Conservation (phyloP, 2,329 filamentous ascomycete genomes). For the Elsinoe batatas region DNA sequence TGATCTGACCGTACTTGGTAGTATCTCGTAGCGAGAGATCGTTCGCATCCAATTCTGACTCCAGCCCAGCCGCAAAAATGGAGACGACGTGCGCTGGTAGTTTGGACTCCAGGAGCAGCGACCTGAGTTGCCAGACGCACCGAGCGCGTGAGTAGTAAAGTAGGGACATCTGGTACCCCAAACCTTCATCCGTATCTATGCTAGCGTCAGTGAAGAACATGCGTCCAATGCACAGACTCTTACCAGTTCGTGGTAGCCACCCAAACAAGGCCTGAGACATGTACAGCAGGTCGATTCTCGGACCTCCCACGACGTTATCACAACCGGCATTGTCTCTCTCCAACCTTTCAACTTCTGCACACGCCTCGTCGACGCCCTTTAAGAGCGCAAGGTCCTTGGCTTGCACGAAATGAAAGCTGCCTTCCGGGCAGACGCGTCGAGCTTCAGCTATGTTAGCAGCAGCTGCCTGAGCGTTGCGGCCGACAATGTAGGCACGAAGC, state of each 20-base stretch:
- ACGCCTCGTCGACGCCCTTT: constrained; percentile 26
- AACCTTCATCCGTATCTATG: constrained; percentile 19
- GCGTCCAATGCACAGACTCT: background rate
- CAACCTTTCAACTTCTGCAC: constrained; percentile 21
- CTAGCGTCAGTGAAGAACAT: background rate
- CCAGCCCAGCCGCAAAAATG: constrained; percentile 19
- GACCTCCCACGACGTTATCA: constrained; percentile 17
- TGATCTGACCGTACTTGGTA: constrained; percentile 15
- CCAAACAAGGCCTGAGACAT: constrained; percentile 30
- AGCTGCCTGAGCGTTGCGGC: constrained; percentile 16
- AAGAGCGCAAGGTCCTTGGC: constrained; percentile 29
- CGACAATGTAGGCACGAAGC: constrained; percentile 19
- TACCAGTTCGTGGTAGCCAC: constrained; percentile 17
- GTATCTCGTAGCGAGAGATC: constrained; percentile 19
- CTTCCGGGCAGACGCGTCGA: constrained; percentile 19
- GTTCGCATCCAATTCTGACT: constrained; percentile 13
- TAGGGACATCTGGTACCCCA: constrained; percentile 19
- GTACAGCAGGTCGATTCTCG: constrained; percentile 31
- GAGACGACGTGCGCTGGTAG: constrained; percentile 17
- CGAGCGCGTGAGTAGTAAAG: constrained; percentile 22
- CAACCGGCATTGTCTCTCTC: constrained; percentile 1
- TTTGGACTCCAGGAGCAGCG: constrained; percentile 16
- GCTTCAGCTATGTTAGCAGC: constrained; percentile 15
- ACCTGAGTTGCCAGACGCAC: constrained; percentile 17
- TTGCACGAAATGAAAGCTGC: constrained; percentile 23